Conservation (phyloP, 164 flowering plant species). For the grape (Vitis vinifera) region DNA sequence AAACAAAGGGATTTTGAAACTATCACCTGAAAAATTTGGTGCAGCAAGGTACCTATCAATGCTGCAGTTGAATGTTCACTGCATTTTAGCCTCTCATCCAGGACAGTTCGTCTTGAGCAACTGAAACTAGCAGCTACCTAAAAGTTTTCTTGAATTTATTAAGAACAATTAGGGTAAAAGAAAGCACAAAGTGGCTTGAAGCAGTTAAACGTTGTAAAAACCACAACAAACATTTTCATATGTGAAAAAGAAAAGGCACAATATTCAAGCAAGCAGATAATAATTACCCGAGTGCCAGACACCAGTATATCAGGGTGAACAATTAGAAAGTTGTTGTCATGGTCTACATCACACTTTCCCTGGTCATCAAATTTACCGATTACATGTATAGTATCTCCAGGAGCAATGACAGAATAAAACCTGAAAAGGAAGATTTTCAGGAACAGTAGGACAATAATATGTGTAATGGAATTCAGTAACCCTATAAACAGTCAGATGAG, state of each 20-base stretch:
- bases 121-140: slow-evolving; percentile 91
- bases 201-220: neutral
- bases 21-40: slow-evolving; percentile 89
- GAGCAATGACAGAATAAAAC: slow-evolving; percentile 74
- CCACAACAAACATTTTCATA: neutral
- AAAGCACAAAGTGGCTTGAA: neutral
- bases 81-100: slow-evolving; percentile 84
- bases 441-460: too few species aligned
- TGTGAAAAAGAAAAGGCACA: neutral
- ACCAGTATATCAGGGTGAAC: slow-evolving; percentile 84
- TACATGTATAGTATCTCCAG: slow-evolving; percentile 90
- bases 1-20: slow-evolving; percentile 1
- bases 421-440: slow-evolving; percentile 30
- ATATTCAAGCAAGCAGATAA: slow-evolving; percentile 6
- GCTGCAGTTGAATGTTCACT: slow-evolving; percentile 76
- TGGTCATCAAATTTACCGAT: slow-evolving; percentile 82
- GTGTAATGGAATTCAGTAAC: neutral
- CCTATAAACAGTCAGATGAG: neutral
- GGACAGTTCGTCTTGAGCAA: slow-evolving; percentile 81
- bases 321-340: slow-evolving; percentile 58
- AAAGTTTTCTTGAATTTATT: slow-evolving; percentile 9
- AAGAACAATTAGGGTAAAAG: slow-evolving; percentile 4
- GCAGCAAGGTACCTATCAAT: slow-evolving; percentile 84
- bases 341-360: slow-evolving; percentile 76
- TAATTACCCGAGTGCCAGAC: slow-evolving; percentile 90